phyloP scores from a whole-genome alignment of 1,284 basidiomycete genomes.

The Pascua guehoae region DNA sequence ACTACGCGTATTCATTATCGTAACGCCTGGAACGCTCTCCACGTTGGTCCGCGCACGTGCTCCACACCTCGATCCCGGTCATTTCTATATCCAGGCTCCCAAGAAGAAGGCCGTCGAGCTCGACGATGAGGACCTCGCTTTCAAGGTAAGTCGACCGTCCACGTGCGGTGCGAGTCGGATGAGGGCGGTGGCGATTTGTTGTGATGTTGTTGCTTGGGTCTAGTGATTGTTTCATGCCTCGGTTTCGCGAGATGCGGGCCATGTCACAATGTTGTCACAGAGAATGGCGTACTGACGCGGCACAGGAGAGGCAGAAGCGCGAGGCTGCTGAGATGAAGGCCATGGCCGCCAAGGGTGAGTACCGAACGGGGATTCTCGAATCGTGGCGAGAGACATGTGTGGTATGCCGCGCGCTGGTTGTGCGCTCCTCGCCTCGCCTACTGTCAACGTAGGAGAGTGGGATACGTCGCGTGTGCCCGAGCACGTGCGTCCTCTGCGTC shows the following conservation, averaged over 20 bases:
- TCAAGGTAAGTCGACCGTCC: conserved; percentile 9
- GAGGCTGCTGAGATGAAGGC: conserved; percentile 38
- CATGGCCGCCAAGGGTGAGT: conserved; percentile 31
- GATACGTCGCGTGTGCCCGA: not conserved
- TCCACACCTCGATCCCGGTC: not conserved
- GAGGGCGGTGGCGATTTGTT: too few relatives aligned
- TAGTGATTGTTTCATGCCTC: too few relatives aligned
- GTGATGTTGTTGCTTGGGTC: too few relatives aligned
- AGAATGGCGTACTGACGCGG: too few relatives aligned
- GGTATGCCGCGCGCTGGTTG: too few relatives aligned
- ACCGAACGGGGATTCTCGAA: not conserved
- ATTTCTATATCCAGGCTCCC: conserved; percentile 9
- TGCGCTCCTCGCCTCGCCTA: too few relatives aligned
- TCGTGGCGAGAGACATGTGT: too few relatives aligned
- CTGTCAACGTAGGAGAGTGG: not conserved
- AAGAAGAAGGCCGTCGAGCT: conserved; percentile 23
- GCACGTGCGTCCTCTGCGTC: not conserved
- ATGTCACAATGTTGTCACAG: too few relatives aligned
- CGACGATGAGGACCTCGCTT: conserved; percentile 40
- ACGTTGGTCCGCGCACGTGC: not conserved
- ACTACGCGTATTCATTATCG: not conserved
- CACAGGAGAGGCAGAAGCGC: conserved; percentile 26
- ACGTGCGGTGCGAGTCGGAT: not conserved
- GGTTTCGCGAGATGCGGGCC: too few relatives aligned
- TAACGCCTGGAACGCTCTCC: not conserved